Evolutionary conservation across 129 eudicot genomes (phyloP).

Genomic region (Chrysanthemum lavandulifolium): DNA sequence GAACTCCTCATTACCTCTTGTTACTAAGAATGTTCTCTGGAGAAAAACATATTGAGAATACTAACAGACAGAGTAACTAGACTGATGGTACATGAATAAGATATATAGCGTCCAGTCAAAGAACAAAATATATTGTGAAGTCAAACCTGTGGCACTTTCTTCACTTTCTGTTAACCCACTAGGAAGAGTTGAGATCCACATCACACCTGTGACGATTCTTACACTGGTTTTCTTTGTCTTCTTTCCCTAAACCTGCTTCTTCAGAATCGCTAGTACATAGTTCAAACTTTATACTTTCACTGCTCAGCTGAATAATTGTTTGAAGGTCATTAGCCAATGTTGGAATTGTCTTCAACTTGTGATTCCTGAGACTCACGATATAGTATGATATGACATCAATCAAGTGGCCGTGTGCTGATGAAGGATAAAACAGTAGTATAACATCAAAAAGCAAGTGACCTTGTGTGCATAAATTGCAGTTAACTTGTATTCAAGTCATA

Average conservation of each 20-base stretch:
- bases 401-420: constrained; percentile 9
- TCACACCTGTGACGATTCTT: constrained; percentile 32
- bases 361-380: constrained; percentile 35
- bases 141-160: constrained; percentile 46
- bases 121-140: constrained; percentile 2
- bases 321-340: constrained; percentile 46
- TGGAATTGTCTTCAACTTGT: constrained; percentile 43
- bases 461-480: not conserved
- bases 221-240: constrained; percentile 21
- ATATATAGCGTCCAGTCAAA: constrained; percentile 4
- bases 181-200: constrained; percentile 53
- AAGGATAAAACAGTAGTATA: constrained; percentile 12
- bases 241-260: constrained; percentile 27
- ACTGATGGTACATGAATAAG: not conserved
- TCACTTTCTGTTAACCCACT: constrained; percentile 33
- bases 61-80: not conserved
- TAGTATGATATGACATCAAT: constrained; percentile 8
- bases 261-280: constrained; percentile 25
- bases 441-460: not conserved
- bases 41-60: not conserved
- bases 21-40: not conserved
- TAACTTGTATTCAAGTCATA: not conserved
- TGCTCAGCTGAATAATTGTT: constrained; percentile 24
- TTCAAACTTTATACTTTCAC: constrained; percentile 14
- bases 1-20: not conserved